A percentile compares a stretch with the other conserved stretches of the same genome.
phyloP scores from a whole-genome alignment of 768 basidiomycete species.

The Boletus rubescentipes region DNA sequence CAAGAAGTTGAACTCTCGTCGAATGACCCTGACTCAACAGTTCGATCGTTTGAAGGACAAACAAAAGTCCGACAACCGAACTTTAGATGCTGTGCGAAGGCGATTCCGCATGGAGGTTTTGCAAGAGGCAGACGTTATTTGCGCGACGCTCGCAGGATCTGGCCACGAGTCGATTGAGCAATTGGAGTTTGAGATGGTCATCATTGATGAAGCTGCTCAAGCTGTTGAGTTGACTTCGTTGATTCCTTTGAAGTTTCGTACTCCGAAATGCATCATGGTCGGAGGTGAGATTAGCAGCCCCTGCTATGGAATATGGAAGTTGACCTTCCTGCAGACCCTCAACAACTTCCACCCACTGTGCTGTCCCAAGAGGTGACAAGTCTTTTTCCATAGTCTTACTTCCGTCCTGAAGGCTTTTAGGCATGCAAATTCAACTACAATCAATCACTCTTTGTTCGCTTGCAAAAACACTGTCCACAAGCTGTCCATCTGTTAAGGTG shows the following conservation, averaged over 20 bases:
- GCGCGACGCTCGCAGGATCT: slow-evolving; percentile 88
- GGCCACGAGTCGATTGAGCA: slow-evolving; percentile 84
- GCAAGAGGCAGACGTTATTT: slow-evolving; percentile 88
- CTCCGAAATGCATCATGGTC: slow-evolving; percentile 85
- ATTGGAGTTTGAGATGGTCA: slow-evolving; percentile 90
- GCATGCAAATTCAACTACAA: slow-evolving; percentile 76
- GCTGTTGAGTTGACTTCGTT: slow-evolving; percentile 92
- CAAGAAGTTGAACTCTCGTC: slow-evolving; percentile 58
- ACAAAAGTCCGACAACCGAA: slow-evolving; percentile 74
- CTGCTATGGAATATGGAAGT: background rate
- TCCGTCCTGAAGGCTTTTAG: slow-evolving; percentile 33
- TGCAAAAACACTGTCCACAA: slow-evolving; percentile 77
- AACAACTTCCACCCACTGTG: slow-evolving; percentile 95
- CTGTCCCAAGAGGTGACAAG: slow-evolving; percentile 55
- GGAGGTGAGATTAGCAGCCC: slow-evolving; percentile 51
- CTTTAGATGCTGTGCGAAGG: slow-evolving; percentile 79
- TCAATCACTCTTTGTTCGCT: slow-evolving; percentile 88
- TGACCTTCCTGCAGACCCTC: slow-evolving; percentile 54
- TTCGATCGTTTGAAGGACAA: slow-evolving; percentile 81
- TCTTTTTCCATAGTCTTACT: slow-evolving; percentile 26
- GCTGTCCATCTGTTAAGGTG: slow-evolving; percentile 90
- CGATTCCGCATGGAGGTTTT: slow-evolving; percentile 75
- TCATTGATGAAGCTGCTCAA: slow-evolving; percentile 98
- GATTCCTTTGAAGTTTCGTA: slow-evolving; percentile 90
- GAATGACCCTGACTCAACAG: slow-evolving; percentile 62